phyloP scores from a whole-genome alignment of 2,329 filamentous ascomycete species.

The Epichloe brachyelytri region DNA sequence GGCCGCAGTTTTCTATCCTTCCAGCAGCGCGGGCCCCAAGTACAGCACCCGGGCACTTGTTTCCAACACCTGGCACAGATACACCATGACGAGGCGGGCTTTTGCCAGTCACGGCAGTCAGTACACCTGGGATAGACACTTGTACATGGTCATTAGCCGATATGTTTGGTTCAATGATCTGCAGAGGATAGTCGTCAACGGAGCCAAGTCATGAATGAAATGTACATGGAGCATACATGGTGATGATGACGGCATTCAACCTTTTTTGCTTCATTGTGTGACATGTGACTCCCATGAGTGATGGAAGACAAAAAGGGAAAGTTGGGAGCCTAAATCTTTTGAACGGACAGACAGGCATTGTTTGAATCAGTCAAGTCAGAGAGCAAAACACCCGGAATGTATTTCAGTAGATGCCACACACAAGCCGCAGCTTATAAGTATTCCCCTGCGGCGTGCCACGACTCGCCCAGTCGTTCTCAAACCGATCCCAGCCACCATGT shows the following conservation, averaged over 20 bases:
- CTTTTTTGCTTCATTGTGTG: neutral
- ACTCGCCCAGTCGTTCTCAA: conserved; percentile 36
- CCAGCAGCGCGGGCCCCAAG: conserved; percentile 5
- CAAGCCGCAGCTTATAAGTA: conserved; percentile 12
- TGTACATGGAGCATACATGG: neutral
- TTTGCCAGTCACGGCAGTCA: conserved; percentile 25
- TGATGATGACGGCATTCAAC: neutral
- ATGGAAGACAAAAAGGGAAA: neutral
- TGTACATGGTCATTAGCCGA: conserved; percentile 26
- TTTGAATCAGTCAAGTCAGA: no score
- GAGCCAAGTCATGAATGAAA: neutral
- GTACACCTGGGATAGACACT: conserved; percentile 26
- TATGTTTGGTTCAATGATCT: conserved; percentile 27
- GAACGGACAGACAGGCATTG: neutral
- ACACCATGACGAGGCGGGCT: conserved; percentile 21
- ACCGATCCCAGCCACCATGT: conserved; percentile 39
- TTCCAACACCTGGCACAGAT: conserved; percentile 23
- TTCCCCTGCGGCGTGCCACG: conserved; percentile 15
- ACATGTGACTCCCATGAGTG: no score
- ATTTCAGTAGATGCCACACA: no score
- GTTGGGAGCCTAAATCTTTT: neutral
- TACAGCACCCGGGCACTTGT: conserved; percentile 18
- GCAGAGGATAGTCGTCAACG: conserved; percentile 6
- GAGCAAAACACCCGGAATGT: no score
- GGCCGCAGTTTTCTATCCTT: conserved; percentile 10